Evolutionary conservation across 495 filamentous ascomycete genomes (phyloP), one percentile per base, ranked within the genome.

Genomic region (Friedmanniomyces simplex): DNA sequence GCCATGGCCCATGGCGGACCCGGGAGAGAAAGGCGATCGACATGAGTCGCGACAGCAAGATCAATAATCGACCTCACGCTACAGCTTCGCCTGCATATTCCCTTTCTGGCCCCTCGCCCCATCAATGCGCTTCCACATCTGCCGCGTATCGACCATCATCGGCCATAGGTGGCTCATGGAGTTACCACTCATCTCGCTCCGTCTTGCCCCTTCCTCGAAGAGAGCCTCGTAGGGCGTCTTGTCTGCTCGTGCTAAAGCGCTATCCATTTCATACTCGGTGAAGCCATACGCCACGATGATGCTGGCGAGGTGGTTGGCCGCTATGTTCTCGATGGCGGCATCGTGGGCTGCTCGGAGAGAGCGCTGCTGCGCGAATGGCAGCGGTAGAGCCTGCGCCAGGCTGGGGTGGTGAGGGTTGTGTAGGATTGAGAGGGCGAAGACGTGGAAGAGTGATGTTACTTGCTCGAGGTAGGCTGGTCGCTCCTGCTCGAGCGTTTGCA

Each of bases 161-260:
- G 34, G 34, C 24, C 32, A 59, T 11, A 59, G 37, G 54, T 59
- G 57, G n/a, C 18, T 34, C 57, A 59, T 59, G 1, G 24, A 20
- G 25, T 59, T 48, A n/a, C 57, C 57, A 47, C 54, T 62, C 59
- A 62, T 62, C 42, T 62, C 59, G 50, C 54, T 62, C 8, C 37
- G 13, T n/a, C 39, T 24, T 20, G 48, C 59, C 2, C 59, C 54
- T 47, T 47, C 43, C 54, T 62, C 54, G 24, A 62, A 57, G 45
- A 62, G 34, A 26, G 59, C 59, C 36, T 58, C 59, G 28, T 62
- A 62, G 20, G 54, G 59, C 8, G 45, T 53, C 54, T 58, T 52
- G 32, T 62, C 54, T 12, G 53, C 16, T 24, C 54, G 54, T 12
- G 59, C 54, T 28, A 62, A 48, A 20, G 59, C 49, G 34, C 55